phyloP scores from a whole-genome alignment of 2,329 filamentous ascomycete species.

The Colletotrichum eremochloae region DNA sequence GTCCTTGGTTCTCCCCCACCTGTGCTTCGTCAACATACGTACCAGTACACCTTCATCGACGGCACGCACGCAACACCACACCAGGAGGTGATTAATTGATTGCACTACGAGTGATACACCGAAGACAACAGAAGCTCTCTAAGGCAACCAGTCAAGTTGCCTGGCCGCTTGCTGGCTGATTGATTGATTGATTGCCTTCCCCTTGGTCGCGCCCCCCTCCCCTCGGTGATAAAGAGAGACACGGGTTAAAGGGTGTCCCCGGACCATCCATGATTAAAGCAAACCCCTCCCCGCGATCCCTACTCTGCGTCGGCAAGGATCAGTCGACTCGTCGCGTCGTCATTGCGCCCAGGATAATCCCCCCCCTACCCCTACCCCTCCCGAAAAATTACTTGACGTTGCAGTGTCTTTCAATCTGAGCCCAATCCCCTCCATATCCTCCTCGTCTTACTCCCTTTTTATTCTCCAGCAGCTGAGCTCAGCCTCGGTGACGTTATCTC shows the following conservation, averaged over 20 bases:
- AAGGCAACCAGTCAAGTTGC: constrained; percentile 26
- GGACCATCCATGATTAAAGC: constrained; percentile 30
- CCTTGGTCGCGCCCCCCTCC: constrained; percentile 15
- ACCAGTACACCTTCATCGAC: constrained; percentile 5
- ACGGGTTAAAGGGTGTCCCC: constrained; percentile 20
- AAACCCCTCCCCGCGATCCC: constrained; percentile 36
- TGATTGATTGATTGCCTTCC: neutral
- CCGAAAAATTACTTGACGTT: constrained; percentile 24
- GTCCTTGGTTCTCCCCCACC: constrained; percentile 27
- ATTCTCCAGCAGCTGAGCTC: constrained; percentile 9
- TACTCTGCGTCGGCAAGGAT: constrained; percentile 34
- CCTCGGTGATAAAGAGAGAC: neutral
- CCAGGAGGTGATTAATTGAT: neutral
- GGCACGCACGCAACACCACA: neutral
- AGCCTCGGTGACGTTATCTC: constrained; percentile 37
- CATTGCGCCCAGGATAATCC: constrained; percentile 37
- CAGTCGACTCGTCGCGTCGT: constrained; percentile 31
- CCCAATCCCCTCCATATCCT: constrained; percentile 18
- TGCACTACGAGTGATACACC: constrained; percentile 1
- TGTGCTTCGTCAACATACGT: constrained; percentile 17
- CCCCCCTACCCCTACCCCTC: constrained; percentile 6
- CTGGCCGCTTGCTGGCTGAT: neutral
- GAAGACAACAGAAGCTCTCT: constrained; percentile 16
- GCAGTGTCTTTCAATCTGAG: constrained; percentile 25
- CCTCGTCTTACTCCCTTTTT: neutral